These are phyloP conservation scores for Cicer judaicum DNA, from an alignment of 306 rosid genomes.

Conservation along the genomic window DNA sequence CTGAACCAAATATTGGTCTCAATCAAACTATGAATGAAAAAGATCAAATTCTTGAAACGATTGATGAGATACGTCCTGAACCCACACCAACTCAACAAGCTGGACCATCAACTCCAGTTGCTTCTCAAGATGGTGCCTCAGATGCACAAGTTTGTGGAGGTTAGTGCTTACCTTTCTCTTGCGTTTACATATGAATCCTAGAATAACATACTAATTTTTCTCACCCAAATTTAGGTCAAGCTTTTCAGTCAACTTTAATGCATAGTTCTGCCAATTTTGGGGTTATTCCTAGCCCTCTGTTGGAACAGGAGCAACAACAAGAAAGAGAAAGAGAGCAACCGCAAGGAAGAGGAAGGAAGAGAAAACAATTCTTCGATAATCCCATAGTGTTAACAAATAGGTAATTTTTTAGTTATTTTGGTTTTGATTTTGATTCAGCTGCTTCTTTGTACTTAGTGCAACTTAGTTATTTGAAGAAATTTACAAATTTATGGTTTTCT, in stretches of 20 bases:
- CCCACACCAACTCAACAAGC: constrained; percentile 44
- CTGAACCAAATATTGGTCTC: not conserved
- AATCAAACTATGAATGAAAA: constrained; percentile 43
- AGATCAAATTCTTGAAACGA: constrained; percentile 39
- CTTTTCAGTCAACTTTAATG: constrained; percentile 43
- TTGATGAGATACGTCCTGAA: constrained; percentile 39
- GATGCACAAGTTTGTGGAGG: constrained; percentile 46
- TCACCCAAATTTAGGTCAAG: not conserved
- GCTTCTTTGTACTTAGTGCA: constrained; percentile 33
- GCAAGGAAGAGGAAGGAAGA: constrained; percentile 65
- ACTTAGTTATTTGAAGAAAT: constrained; percentile 14
- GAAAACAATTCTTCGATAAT: constrained; percentile 71
- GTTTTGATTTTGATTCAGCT: not conserved
- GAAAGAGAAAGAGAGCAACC: constrained; percentile 25
- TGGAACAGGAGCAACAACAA: constrained; percentile 41
- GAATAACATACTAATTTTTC: constrained; percentile 10
- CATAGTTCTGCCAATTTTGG: constrained; percentile 30
- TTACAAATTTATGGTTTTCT: no score
- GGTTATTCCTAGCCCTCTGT: constrained; percentile 60
- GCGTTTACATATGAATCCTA: constrained; percentile 14
- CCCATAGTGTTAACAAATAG: constrained; percentile 71
- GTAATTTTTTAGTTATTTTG: constrained; percentile 47
- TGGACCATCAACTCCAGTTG: constrained; percentile 55
- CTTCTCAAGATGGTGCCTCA: constrained; percentile 49
- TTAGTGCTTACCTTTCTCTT: constrained; percentile 41